Evolutionary conservation across 2,329 filamentous ascomycete species (phyloP).

Genomic region (Neoscytalidium dimidiatum): DNA sequence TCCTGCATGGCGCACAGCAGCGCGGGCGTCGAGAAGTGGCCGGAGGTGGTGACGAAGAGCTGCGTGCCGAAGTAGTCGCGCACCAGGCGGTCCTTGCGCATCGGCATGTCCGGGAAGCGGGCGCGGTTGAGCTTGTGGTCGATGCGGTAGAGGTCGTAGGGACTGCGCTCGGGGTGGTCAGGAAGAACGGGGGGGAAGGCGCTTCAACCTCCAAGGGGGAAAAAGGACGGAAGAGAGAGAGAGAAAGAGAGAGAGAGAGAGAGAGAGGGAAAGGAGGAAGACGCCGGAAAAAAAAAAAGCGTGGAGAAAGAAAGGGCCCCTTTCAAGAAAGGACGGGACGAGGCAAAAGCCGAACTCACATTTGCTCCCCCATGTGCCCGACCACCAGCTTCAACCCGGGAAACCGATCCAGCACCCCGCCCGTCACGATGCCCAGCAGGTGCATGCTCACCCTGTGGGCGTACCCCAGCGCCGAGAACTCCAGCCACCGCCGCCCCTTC

Average conservation of each 20-base stretch:
- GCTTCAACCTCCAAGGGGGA: too few relatives aligned
- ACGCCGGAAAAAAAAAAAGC: too few relatives aligned
- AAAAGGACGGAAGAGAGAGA: too few relatives aligned
- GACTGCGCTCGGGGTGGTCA: constrained; percentile 49
- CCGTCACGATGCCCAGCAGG: constrained; percentile 53
- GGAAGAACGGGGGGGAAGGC: constrained; percentile 27
- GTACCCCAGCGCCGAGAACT: constrained; percentile 44
- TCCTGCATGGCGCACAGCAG: constrained; percentile 54
- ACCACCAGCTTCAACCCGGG: constrained; percentile 50
- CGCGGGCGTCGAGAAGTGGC: constrained; percentile 57
- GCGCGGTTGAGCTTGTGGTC: constrained; percentile 54
- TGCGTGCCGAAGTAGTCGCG: constrained; percentile 59
- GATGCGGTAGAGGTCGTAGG: constrained; percentile 50
- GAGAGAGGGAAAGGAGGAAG: too few relatives aligned
- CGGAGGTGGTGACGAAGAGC: constrained; percentile 59
- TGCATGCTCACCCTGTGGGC: constrained; percentile 60
- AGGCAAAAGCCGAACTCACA: constrained; percentile 24
- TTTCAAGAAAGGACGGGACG: background rate
- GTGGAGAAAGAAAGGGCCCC: background rate
- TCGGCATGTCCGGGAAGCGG: background rate
- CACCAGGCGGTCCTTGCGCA: constrained; percentile 53
- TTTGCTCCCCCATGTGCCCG: constrained; percentile 51
- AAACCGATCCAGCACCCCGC: constrained; percentile 52
- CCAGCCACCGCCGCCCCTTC: constrained; percentile 59
- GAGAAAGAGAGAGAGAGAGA: too few relatives aligned